Percentiles rank a stretch among this genome's conserved stretches.
phyloP scores from a whole-genome alignment of 495 filamentous ascomycete species.

The Entonaema liquescens region DNA sequence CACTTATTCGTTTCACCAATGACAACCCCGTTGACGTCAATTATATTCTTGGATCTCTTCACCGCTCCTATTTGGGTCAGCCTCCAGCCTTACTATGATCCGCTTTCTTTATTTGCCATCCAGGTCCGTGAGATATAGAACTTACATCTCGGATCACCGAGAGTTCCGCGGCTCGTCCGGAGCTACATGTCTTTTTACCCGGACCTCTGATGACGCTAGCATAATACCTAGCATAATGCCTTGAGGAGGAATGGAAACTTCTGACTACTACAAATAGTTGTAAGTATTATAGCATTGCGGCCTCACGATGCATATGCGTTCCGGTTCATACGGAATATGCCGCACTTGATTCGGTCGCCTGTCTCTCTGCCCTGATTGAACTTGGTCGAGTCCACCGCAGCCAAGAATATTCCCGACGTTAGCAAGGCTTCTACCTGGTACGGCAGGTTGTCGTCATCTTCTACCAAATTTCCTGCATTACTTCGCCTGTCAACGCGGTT shows the following conservation, averaged over 20 bases:
- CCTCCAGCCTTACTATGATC: slow-evolving; percentile 37
- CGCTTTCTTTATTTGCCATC: slow-evolving; percentile 3
- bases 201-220: neutral
- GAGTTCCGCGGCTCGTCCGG: slow-evolving; percentile 20
- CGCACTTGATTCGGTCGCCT: slow-evolving; percentile 19
- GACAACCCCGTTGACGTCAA: slow-evolving; percentile 9
- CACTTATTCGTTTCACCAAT: neutral
- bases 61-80: slow-evolving; percentile 27
- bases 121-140: neutral
- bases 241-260: slow-evolving; percentile 9
- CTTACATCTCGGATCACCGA: slow-evolving; percentile 25
- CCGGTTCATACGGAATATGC: slow-evolving; percentile 20
- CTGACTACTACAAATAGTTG: slow-evolving; percentile 12
- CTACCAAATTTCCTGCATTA: slow-evolving; percentile 11
- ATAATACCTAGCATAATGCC: slow-evolving; percentile 6
- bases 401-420: slow-evolving; percentile 36
- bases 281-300: slow-evolving; percentile 12
- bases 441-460: slow-evolving; percentile 23
- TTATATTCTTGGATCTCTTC: slow-evolving; percentile 13
- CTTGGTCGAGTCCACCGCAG: slow-evolving; percentile 20
- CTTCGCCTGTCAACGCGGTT: slow-evolving; percentile 17
- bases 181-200: neutral
- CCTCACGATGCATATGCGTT: slow-evolving; percentile 13
- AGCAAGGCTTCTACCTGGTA: slow-evolving; percentile 20
- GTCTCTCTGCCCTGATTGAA: neutral